Conservation (phyloP, 257 asterid genomes). For the Forsythia viridissima region DNA sequence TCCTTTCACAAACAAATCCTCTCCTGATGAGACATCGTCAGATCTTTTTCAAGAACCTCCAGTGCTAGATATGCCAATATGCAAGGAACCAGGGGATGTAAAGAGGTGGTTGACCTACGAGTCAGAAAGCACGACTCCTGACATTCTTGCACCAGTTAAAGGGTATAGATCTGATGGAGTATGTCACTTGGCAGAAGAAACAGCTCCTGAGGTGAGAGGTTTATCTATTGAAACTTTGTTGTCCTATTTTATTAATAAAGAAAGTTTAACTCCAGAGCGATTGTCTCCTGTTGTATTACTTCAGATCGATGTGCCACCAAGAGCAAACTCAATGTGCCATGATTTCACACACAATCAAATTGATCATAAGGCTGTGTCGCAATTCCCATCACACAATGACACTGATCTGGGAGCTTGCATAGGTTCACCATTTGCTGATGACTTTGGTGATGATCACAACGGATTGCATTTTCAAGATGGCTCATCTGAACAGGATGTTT, state of each 20-base stretch:
- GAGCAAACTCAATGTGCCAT: constrained; percentile 24
- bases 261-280: constrained; percentile 15
- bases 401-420: constrained; percentile 36
- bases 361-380: constrained; percentile 26
- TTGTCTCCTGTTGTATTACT: constrained; percentile 16
- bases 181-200: constrained; percentile 41
- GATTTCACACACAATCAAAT: constrained; percentile 31
- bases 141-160: constrained; percentile 33
- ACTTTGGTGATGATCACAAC: constrained; percentile 58
- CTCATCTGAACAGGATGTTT: constrained; percentile 68
- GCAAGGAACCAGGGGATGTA: constrained; percentile 41
- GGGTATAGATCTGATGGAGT: constrained; percentile 42
- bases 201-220: constrained; percentile 39
- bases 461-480: constrained; percentile 69
- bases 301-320: constrained; percentile 42
- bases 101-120: constrained; percentile 35
- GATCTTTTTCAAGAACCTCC: constrained; percentile 46
- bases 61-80: constrained; percentile 27
- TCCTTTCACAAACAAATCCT: constrained; percentile 48
- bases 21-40: constrained; percentile 62
- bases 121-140: constrained; percentile 30
- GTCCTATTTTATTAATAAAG: constrained; percentile 4
- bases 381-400: constrained; percentile 19
- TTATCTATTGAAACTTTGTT: constrained; percentile 6
- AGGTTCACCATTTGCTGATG: constrained; percentile 69